Conservation (phyloP, 306 rosid species). For the Acacia acuminata region DNA sequence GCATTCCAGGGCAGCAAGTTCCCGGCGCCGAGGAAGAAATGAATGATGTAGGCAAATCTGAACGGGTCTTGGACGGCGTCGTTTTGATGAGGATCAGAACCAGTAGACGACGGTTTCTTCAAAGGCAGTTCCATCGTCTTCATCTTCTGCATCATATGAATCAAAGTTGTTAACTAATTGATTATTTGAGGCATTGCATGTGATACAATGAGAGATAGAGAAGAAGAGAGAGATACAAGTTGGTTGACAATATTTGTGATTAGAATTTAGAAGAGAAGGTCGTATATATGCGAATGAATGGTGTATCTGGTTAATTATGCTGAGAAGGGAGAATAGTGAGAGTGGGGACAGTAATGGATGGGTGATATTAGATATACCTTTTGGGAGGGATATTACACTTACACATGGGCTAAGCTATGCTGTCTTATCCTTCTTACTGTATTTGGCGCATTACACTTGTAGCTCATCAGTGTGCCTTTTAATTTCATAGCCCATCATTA, state of each 20-base stretch:
- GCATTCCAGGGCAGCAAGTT: constrained; percentile 98
- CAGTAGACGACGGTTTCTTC: constrained; percentile 38
- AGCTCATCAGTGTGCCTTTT: not conserved
- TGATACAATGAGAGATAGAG: not conserved
- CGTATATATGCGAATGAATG: constrained; percentile 57
- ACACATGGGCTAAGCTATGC: constrained; percentile 50
- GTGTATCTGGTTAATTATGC: constrained; percentile 45
- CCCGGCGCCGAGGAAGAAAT: constrained; percentile 90
- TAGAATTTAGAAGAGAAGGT: constrained; percentile 17
- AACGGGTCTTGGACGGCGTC: constrained; percentile 61
- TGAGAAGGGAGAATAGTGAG: constrained; percentile 54
- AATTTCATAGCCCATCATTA: not conserved
- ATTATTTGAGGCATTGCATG: not conserved
- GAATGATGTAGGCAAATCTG: constrained; percentile 74
- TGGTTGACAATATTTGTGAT: constrained; percentile 17
- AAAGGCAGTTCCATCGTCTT: constrained; percentile 46
- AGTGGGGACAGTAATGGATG: constrained; percentile 84
- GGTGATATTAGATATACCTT: constrained; percentile 56
- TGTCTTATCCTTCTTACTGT: constrained; percentile 36
- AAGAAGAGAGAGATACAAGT: not conserved
- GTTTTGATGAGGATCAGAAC: constrained; percentile 29
- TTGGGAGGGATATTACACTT: constrained; percentile 38
- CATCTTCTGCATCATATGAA: not conserved
- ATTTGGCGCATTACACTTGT: constrained; percentile 27
- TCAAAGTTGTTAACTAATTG: not conserved